Conservation (phyloP, 2,329 filamentous ascomycete species). For the Orbilia ellipsospora region DNA sequence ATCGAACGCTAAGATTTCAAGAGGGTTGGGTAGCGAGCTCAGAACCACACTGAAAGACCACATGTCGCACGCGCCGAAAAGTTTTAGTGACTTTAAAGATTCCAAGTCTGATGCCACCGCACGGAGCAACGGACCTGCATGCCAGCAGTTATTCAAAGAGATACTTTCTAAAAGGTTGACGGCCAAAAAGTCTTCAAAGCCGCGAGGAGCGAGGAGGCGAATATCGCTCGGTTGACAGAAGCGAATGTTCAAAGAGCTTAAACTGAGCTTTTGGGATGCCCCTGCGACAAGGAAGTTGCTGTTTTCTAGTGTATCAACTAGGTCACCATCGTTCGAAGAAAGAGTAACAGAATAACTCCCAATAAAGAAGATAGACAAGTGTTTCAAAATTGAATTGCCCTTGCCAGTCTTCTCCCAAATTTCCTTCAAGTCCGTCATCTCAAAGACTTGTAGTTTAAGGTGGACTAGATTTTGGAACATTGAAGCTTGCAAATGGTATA, state of each 20-base stretch:
- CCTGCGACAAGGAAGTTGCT: neutral
- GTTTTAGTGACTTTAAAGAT: slow-evolving; percentile 5
- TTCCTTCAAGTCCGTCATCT: neutral
- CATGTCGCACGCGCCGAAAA: slow-evolving; percentile 4
- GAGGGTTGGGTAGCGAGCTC: neutral
- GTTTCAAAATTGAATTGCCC: neutral
- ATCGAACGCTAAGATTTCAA: slow-evolving; percentile 10
- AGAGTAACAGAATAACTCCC: neutral
- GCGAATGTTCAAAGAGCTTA: neutral
- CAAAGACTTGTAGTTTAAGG: neutral
- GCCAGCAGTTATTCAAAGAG: slow-evolving; percentile 4
- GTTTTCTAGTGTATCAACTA: neutral
- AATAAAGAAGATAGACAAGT: neutral
- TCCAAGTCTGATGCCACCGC: neutral
- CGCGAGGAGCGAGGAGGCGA: neutral
- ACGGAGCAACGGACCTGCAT: neutral
- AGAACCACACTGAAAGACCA: neutral
- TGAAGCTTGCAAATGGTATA: too few species aligned
- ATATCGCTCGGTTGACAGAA: neutral
- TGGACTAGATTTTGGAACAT: neutral
- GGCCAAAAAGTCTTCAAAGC: neutral
- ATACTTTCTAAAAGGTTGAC: neutral
- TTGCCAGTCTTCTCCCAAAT: neutral
- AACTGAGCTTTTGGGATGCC: neutral
- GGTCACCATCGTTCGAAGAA: neutral